phyloP scores from a whole-genome alignment of 2,329 filamentous ascomycete species.

The Sordariomycetes sp. region DNA sequence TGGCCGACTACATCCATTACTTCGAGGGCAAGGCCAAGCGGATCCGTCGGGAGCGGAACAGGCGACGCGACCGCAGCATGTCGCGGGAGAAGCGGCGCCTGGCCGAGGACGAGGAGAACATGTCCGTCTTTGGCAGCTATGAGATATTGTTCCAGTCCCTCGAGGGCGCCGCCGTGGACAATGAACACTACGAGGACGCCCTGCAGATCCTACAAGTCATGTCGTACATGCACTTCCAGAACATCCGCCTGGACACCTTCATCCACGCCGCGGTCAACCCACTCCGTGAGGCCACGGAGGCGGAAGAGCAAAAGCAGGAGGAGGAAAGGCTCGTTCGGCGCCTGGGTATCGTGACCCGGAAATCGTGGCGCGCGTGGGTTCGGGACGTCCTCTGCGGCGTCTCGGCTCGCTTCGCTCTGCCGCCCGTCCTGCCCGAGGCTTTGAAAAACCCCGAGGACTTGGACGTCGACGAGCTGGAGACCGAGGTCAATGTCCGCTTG shows the following conservation, averaged over 20 bases:
- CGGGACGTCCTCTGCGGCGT: not conserved
- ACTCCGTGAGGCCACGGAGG: not conserved
- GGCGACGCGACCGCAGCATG: constrained; percentile 3
- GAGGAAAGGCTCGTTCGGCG: not conserved
- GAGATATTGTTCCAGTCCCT: not conserved
- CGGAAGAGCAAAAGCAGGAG: not conserved
- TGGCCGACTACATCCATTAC: constrained; percentile 5
- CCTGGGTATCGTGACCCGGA: not conserved
- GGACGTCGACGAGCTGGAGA: not conserved
- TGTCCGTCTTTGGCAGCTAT: not conserved
- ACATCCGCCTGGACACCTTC: not conserved
- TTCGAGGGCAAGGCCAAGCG: constrained; percentile 3
- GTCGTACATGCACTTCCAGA: not conserved
- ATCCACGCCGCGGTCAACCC: not conserved
- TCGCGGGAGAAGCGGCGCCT: not conserved
- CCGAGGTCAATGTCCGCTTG: not conserved
- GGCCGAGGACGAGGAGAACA: not conserved
- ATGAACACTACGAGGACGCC: not conserved
- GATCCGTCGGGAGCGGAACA: constrained; percentile 6
- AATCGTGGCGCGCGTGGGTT: not conserved
- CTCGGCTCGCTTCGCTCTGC: not conserved
- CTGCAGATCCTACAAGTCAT: not conserved
- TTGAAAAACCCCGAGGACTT: constrained; percentile 1
- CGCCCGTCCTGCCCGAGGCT: not conserved
- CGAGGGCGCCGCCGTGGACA: not conserved